Evolutionary conservation across 228 moss, liverwort and hornwort genomes (phyloP).

Genomic region (Sphagnum magellanicum): DNA sequence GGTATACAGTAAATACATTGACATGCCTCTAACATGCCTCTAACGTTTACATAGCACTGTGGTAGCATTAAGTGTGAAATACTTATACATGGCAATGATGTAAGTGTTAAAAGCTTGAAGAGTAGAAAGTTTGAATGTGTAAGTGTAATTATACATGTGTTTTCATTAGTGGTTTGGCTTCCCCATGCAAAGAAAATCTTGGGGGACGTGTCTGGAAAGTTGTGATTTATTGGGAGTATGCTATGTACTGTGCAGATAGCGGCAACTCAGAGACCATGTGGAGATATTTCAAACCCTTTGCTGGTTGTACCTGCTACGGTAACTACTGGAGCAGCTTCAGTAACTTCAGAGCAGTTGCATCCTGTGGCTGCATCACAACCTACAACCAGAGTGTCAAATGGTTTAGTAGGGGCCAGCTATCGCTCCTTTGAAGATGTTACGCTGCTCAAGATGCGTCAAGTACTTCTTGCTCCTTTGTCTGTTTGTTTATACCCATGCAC

Average conservation of each 20-base stretch:
- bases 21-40: too few species aligned
- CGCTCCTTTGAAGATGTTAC: constrained; percentile 30
- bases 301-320: constrained; percentile 22
- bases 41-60: too few species aligned
- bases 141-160: too few species aligned
- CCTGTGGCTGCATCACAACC: constrained; percentile 4
- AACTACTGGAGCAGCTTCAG: not conserved
- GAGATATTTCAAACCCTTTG: constrained; percentile 45
- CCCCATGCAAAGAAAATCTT: not conserved
- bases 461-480: constrained; percentile 3
- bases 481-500: not conserved
- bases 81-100: too few species aligned
- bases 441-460: constrained; percentile 43
- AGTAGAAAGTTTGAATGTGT: too few species aligned
- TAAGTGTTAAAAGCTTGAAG: too few species aligned
- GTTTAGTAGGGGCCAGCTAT: constrained; percentile 33
- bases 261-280: constrained; percentile 26
- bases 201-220: too few species aligned
- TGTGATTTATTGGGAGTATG: too few species aligned
- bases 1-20: too few species aligned
- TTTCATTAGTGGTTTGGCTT: not conserved
- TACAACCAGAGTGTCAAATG: not conserved
- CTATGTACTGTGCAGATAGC: constrained; percentile 6
- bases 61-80: too few species aligned
- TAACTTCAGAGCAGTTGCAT: constrained; percentile 2